These are phyloP conservation scores for Geranium incanum DNA, from an alignment of 441 rosid species.

Conservation along the genomic window DNA sequence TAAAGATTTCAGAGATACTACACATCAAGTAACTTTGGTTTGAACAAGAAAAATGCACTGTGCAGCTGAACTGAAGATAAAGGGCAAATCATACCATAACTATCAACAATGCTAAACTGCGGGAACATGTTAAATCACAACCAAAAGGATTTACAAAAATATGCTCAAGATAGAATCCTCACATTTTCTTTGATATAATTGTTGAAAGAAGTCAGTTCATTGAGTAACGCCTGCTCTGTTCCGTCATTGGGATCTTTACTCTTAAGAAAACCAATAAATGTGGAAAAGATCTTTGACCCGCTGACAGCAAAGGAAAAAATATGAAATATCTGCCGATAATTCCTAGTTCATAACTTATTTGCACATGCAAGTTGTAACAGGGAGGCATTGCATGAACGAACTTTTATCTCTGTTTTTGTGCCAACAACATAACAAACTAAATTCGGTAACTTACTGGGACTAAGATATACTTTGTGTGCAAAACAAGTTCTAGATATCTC, in stretches of 20 bases:
- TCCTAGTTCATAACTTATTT: not conserved
- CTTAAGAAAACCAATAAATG: constrained; percentile 81
- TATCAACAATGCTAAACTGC: not conserved
- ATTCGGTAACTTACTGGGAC: not conserved
- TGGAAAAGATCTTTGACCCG: constrained; percentile 79
- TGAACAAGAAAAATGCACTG: not conserved
- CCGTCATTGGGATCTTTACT: constrained; percentile 81
- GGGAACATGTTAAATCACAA: too few species aligned
- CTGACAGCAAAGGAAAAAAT: constrained; percentile 33
- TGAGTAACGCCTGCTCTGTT: constrained; percentile 61
- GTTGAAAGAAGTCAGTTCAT: constrained; percentile 60
- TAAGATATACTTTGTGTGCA: too few species aligned
- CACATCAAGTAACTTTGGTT: not conserved
- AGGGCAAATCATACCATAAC: not conserved
- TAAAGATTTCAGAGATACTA: not conserved
- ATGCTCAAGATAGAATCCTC: constrained; percentile 25
- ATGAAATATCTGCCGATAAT: constrained; percentile 8
- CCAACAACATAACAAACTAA: not conserved
- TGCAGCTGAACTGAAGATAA: not conserved
- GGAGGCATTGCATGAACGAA: not conserved
- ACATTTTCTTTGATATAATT: constrained; percentile 64
- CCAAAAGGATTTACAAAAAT: too few species aligned
- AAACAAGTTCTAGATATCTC: too few species aligned
- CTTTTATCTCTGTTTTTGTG: not conserved
- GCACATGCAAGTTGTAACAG: not conserved